Evolutionary conservation across 1,284 basidiomycete genomes (phyloP), one percentile per base, ranked within the genome.

Genomic region (Ustilago xerochloae): DNA sequence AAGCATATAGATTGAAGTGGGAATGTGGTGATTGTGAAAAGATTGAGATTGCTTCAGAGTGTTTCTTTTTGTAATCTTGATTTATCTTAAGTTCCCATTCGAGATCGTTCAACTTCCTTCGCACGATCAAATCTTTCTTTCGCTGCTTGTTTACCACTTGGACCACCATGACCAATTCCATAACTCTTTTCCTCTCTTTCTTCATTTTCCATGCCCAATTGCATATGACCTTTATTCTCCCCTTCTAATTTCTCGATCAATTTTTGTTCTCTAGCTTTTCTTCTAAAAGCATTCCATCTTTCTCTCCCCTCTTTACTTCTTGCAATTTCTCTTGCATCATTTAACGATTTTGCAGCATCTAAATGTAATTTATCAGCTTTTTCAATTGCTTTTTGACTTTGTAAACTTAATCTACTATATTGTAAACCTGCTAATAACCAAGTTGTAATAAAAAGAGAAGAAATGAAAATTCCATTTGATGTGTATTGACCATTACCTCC

Each of bases 351-450:
- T 28, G 66, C 70, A 0, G 75, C 69, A 18, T 70, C 63, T 15
- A 73, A 30, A 18, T 73, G 75, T 6, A 22, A 9, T 24, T 20
- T 43, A 30, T 77, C 70, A 0, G 66, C 70, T 3, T 58, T 32
- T 24, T 73, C 56, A 5, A 69, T 54, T 3, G 75, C 75, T 24
- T 69, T 66, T n/a, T 63, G 53, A 26, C 63, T 65, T 46, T 77
- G 66, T 8, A 65, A 15, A 20, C 53, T 59, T 1, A 77, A n/a
- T 1, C 75, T 47, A 0, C 39, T 36, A 41, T 77, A 77, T 32
- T 77, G 75, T 1, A 73, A 10, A 2, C 66, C 70, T 2, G 70
- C 75, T 3, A 77, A 49, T 16, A 72, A 1, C 75, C 75, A 77
- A n/a, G 70, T 77, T 26, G 73, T 16, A 3, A 77, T 16, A 35